These are phyloP conservation scores for Pouteria campechiana DNA, from an alignment of 179 eudicot genomes.

Conservation along the genomic window DNA sequence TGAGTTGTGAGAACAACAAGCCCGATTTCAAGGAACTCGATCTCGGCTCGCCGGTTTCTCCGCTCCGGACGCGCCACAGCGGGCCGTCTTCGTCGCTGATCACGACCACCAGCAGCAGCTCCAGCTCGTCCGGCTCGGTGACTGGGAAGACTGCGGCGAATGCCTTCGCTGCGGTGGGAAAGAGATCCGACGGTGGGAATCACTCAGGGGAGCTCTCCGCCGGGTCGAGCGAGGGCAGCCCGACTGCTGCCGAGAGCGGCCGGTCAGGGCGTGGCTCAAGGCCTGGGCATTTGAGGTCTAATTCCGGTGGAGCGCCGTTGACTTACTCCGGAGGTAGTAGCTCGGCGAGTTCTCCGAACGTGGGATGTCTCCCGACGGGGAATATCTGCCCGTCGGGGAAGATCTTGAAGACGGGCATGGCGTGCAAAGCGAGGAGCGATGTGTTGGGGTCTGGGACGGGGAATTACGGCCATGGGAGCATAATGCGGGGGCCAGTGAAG, in stretches of 20 bases:
- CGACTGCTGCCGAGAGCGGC: slow-evolving; percentile 18
- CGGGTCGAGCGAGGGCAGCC: slow-evolving; percentile 37
- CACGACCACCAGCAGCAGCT: slow-evolving; percentile 36
- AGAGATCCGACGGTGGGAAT: slow-evolving; percentile 6
- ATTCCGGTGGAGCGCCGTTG: slow-evolving; percentile 14
- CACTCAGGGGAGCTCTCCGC: slow-evolving; percentile 53
- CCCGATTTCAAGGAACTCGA: slow-evolving; percentile 57
- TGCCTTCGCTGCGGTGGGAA: slow-evolving; percentile 3
- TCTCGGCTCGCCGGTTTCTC: slow-evolving; percentile 78
- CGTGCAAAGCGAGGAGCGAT: slow-evolving; percentile 28
- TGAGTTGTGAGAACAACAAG: slow-evolving; percentile 22
- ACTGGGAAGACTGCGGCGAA: slow-evolving; percentile 24
- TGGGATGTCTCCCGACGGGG: slow-evolving; percentile 51
- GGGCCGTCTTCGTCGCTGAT: slow-evolving; percentile 22
- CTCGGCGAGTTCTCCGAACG: slow-evolving; percentile 40
- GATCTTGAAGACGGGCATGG: slow-evolving; percentile 39
- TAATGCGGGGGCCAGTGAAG: slow-evolving; percentile 46
- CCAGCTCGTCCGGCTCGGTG: slow-evolving; percentile 56
- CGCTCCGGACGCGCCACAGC: slow-evolving; percentile 29
- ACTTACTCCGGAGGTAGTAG: slow-evolving; percentile 17
- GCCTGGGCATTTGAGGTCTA: slow-evolving; percentile 13
- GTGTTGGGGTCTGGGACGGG: slow-evolving; percentile 54
- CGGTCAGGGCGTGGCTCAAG: slow-evolving; percentile 20
- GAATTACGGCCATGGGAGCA: slow-evolving; percentile 80
- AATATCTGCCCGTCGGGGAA: slow-evolving; percentile 69